Evolutionary conservation across 2,329 filamentous ascomycete species (phyloP), one percentile per base, ranked within the genome.

Genomic region (Colletotrichum lini): DNA sequence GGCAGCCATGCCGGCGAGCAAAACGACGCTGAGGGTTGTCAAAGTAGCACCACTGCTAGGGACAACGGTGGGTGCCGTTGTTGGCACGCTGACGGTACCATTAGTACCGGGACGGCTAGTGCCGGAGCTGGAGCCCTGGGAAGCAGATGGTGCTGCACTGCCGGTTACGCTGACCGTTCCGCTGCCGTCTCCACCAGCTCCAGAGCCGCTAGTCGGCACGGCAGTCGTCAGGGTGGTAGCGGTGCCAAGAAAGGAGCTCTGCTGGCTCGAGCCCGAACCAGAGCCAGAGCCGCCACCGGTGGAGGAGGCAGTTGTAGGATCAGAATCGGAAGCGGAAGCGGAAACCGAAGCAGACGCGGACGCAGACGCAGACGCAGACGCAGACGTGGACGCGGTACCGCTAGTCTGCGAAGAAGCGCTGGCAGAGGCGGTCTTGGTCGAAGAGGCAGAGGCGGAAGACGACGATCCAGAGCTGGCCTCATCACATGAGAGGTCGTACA

Each of bases 401-500:
- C 65, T 70, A 13, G 76, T 16, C 40, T 54, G 56, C 10, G 47
- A 75, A 56, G 74, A 73, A 6, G 70, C 66, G 38, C 61, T 70
- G 50, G 66, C 23, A 16, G 72, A 57, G 1, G 72, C 69, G 18
- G 72, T 70, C 3, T 75, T 73, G 8, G 77, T 76, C 6, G 74
- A 75, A 13, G 76, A 70, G 7, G 78, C 40, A 47, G 65, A 21
- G 23, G 52, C 44, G 13, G 65, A 60, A 12, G 72, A 68, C 15
- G 65, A 73, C 23, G 58, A 54, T 13, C 54, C n/a, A 21, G 70
- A 67, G 59, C 21, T 65, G 75, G 77, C 73, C 70, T 78, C 80
- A 67, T 82, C 79, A 84, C 90, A 93, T 54, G 87, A 88, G 65
- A 93, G 87, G 77, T 93, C 88, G 78, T 87, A 93, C 44, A 92